Base-by-base conservation (phyloP, 805 yeast genomes). In the Wickerhamiella bombiphila region DNA sequence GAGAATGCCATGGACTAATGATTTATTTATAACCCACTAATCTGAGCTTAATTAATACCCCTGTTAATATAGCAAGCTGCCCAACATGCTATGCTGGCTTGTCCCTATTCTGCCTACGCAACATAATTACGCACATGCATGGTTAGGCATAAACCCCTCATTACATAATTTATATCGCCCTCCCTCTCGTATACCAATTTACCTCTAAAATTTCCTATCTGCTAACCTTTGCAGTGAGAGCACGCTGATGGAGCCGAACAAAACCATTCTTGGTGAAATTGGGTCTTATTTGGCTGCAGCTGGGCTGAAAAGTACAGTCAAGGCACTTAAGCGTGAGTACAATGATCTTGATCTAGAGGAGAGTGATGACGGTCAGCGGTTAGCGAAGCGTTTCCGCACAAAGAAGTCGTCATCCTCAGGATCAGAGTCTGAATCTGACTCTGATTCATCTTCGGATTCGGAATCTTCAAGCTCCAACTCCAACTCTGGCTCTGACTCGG, bases 291-390 rank as follows among this genome's bases (percentile, higher is more conserved):
- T 61, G 32, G 44, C 42, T 14, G 44, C 53, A 3, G 42, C 53
- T 25, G 61, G 58, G 4, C 49, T 55, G 9, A 20, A 37, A 20
- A 49, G 50, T 40, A 49, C 61, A 4, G 57, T 56, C n/a, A 50
- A 51, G 35, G 49, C 58, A 3, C 45, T 61, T 28, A 47, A 41
- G 42, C 48, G 55, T n/a, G 50, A 42, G 25, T 41, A 44, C 21
- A 35, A 32, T 7, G 52, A 49, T 25, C 34, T 42, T 3, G 55
- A 56, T 19, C 46, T 41, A 37, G 46, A 45, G 24, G 51, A 49
- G 3, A n/a, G n/a, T n/a, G 50, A 41, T 4, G 46, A 39, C 15
- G 49, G 42, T 5, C 44, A 39, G 14, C 13, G 41, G 4, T 42
- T 51, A 16, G 41, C 40, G 25, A 50, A 50, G 40, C 42, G 51